Conservation (phyloP, 2,329 filamentous ascomycete species). For the Macrophomina tecta region DNA sequence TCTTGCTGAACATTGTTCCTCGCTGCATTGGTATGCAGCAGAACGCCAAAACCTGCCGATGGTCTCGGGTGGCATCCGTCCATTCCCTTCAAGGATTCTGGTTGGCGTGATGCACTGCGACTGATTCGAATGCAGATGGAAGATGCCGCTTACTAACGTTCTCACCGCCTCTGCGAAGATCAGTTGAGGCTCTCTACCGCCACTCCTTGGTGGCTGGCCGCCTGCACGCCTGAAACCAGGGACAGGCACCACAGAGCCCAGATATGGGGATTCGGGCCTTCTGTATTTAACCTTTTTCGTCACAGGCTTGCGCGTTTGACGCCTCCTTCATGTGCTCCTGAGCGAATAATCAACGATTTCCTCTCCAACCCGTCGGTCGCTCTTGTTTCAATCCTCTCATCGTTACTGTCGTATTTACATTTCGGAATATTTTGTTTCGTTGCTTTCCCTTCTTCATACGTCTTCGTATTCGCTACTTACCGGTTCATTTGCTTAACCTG, state of each 20-base stretch:
- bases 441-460: not conserved
- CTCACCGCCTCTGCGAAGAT: conserved; percentile 11
- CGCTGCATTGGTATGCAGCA: not conserved
- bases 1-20: not conserved
- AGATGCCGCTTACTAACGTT: not conserved
- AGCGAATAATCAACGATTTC: not conserved
- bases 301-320: conserved; percentile 13
- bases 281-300: conserved; percentile 2
- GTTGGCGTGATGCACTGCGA: too few species aligned
- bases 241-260: not conserved
- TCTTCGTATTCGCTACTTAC: not conserved
- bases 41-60: not conserved
- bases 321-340: conserved; percentile 15
- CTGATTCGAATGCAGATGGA: too few species aligned
- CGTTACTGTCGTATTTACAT: not conserved
- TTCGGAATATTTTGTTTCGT: not conserved
- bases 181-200: not conserved
- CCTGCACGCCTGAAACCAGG: conserved; percentile 11
- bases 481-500: not conserved
- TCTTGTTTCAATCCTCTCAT: not conserved
- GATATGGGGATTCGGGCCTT: conserved; percentile 20
- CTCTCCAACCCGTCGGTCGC: not conserved
- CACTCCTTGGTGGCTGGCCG: conserved; percentile 14
- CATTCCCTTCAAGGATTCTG: too few species aligned
- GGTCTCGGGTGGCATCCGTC: not conserved